Base-by-base conservation (phyloP, 2,329 filamentous ascomycete genomes). In the Fusarium udum region DNA sequence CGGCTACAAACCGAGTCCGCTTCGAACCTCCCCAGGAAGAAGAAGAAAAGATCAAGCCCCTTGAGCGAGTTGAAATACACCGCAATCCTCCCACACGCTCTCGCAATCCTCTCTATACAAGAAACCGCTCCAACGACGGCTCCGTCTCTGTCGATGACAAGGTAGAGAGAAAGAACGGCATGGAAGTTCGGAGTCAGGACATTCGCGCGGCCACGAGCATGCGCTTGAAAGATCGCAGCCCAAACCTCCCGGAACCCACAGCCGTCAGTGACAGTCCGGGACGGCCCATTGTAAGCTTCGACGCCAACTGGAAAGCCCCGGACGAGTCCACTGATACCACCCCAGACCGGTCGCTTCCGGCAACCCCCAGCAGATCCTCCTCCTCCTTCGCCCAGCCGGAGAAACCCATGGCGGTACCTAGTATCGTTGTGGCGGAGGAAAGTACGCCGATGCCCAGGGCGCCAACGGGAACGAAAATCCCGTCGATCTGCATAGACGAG, bases 231-330 rank as follows among this genome's bases (percentile, higher is more conserved):
- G 94, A 97, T 82, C 92, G 95, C 79, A 98, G 95, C 83, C 84
- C 91, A 64, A 97, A 93, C 80, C 87, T 98, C 71, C 95, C 95
- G 34, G 95, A 92, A 79, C 95, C 95, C 74, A 94, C 93, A 61
- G 92, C 93, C 79, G 95, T 98, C 82, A 98, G 95, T 85, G 93
- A 98, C 84, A 93, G 89, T 79, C 92, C 93, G 77, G 94, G 94
- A 77, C 91, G 95, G 80, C 95, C 95, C 72, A 98, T 98, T 86
- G 95, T 98, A 87, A 98, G 95, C 88, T 98, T 98, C 87, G 90
- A 97, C 84, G 89, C 89, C 79, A 89, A 92, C 80, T 97, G 94
- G 91, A 92, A 91, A 86, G 89, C 91, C 80, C 89, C 89, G 80
- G 91, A 93, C 81, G 86, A 89, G 86, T 86, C 86, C 83, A 87